phyloP scores from a whole-genome alignment of 1,139 yeast genomes.

The Eremothecium gossypii region DNA sequence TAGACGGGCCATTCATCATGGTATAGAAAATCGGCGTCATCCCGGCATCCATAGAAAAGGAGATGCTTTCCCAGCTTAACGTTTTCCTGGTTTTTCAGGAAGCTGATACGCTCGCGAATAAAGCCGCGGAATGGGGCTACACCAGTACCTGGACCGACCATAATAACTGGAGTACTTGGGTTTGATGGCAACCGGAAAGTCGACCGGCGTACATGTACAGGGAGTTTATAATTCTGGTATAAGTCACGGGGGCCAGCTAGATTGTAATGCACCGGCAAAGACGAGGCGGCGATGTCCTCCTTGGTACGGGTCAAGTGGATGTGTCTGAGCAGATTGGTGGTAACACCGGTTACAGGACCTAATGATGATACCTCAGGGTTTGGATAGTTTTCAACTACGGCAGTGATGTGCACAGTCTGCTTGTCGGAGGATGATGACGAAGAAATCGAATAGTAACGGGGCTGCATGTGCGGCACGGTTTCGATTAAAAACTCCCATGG shows the following conservation, averaged over 20 bases:
- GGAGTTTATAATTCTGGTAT: conserved; percentile 52
- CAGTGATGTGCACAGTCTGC: conserved; percentile 69
- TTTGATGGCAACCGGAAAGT: conserved; percentile 91
- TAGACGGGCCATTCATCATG: conserved; percentile 79
- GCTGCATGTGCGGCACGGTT: conserved; percentile 71
- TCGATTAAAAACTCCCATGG: conserved; percentile 85
- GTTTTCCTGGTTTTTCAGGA: conserved; percentile 35
- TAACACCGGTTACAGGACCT: conserved; percentile 51
- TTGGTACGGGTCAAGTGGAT: conserved; percentile 56
- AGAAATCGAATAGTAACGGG: conserved; percentile 94
- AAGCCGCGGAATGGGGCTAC: conserved; percentile 97
- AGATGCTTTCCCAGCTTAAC: conserved; percentile 61
- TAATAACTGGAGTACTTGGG: conserved; percentile 72
- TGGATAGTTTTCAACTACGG: conserved; percentile 68
- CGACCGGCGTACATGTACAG: conserved; percentile 90
- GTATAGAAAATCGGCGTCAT: conserved; percentile 68
- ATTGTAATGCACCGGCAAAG: conserved; percentile 50
- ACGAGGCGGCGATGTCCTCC: conserved; percentile 24
- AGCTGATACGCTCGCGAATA: conserved; percentile 67
- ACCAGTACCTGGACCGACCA: conserved; percentile 98
- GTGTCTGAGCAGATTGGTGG: conserved; percentile 78
- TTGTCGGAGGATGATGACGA: conserved; percentile 80
- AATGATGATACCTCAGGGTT: conserved; percentile 30
- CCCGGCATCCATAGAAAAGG: conserved; percentile 83
- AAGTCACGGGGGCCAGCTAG: conserved; percentile 72